Evolutionary conservation across 2,329 filamentous ascomycete genomes (phyloP).

Genomic region (Penicillium sp.): DNA sequence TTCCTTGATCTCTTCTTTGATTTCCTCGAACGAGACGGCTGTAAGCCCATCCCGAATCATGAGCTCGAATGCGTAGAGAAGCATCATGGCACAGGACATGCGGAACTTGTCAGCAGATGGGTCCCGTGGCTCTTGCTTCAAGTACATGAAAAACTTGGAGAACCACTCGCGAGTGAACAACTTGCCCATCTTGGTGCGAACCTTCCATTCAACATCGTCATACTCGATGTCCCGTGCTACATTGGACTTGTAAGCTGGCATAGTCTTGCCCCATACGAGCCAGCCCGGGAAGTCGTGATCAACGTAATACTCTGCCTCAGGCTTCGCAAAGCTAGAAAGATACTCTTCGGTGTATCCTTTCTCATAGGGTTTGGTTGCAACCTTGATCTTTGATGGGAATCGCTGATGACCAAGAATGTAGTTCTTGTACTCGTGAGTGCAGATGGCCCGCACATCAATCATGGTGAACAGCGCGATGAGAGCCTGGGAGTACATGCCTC

Average conservation of each 20-base stretch:
- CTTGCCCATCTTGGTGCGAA: conserved; percentile 75
- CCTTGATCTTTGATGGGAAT: conserved; percentile 71
- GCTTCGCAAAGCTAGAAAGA: conserved; percentile 72
- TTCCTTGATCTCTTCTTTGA: conserved; percentile 73
- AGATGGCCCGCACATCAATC: conserved; percentile 81
- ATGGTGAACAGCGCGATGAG: conserved; percentile 79
- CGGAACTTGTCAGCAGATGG: conserved; percentile 79
- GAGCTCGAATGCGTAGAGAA: conserved; percentile 87
- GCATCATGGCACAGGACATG: conserved; percentile 79
- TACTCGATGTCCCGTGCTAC: conserved; percentile 68
- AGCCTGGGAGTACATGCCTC: conserved; percentile 76
- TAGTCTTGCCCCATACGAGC: conserved; percentile 90
- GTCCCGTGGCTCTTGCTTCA: conserved; percentile 95
- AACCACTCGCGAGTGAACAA: conserved; percentile 84
- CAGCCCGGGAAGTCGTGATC: conserved; percentile 92
- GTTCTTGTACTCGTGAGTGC: conserved; percentile 82
- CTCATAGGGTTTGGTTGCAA: conserved; percentile 73
- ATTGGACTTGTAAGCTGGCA: conserved; percentile 75
- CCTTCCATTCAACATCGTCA: conserved; percentile 73
- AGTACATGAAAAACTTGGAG: conserved; percentile 79
- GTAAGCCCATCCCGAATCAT: conserved; percentile 75
- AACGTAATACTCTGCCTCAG: conserved; percentile 81
- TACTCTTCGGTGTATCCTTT: conserved; percentile 76
- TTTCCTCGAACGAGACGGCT: conserved; percentile 76
- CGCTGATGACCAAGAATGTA: conserved; percentile 79